Evolutionary conservation across 345 rosid species (phyloP).

Genomic region (Citrus australasica): DNA sequence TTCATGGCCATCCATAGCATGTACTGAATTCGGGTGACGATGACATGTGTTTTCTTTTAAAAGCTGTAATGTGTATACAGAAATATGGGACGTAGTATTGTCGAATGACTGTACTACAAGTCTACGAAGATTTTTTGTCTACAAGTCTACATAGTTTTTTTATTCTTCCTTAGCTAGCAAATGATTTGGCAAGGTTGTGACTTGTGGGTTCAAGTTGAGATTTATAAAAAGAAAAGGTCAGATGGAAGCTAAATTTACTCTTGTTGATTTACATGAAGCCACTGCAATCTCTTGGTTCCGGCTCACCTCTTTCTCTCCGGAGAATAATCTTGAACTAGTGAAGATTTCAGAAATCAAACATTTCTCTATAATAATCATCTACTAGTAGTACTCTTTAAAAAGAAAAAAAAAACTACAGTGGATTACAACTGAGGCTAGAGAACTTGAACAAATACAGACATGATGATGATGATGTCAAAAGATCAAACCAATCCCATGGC

Average conservation of each 20-base stretch:
- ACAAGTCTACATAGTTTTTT: too few relatives aligned
- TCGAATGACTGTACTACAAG: too few relatives aligned
- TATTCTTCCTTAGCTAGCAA: too few relatives aligned
- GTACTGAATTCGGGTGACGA: too few relatives aligned
- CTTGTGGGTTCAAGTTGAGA: too few relatives aligned
- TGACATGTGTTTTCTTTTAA: too few relatives aligned
- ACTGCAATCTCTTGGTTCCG: not conserved
- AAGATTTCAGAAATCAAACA: not conserved
- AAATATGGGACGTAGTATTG: too few relatives aligned
- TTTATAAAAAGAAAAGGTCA: not conserved
- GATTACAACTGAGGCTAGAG: not conserved
- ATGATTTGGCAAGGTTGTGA: not conserved
- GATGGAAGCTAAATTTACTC: not conserved
- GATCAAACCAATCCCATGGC: not conserved
- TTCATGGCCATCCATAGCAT: too few relatives aligned
- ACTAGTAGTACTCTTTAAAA: too few relatives aligned
- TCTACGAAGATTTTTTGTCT: too few relatives aligned
- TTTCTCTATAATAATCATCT: not conserved
- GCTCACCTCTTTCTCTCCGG: not conserved
- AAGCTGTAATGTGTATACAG: too few relatives aligned
- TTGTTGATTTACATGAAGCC: not conserved
- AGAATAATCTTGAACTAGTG: not conserved
- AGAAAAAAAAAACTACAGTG: not conserved
- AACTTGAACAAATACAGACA: not conserved
- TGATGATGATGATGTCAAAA: not conserved